A percentile compares a stretch with the other conserved stretches of the same genome.
These are phyloP conservation scores for Coffea canephora DNA, from an alignment of 257 asterid species.

Conservation along the genomic window DNA sequence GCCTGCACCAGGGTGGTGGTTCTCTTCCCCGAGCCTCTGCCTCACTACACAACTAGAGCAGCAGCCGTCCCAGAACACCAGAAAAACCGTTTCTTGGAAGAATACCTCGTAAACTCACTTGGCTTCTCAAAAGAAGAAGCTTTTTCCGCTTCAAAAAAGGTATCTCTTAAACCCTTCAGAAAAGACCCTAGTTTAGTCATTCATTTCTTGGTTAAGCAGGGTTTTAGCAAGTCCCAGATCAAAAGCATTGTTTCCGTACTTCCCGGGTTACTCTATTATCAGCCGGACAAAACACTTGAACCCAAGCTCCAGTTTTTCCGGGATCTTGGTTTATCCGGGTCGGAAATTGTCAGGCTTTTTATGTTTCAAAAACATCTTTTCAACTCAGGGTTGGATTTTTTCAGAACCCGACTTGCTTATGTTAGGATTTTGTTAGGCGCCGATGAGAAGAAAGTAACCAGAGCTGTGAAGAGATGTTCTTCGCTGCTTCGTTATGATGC, in stretches of 20 bases:
- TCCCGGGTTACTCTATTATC: not conserved
- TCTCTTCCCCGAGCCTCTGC: not conserved
- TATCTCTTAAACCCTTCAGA: not conserved
- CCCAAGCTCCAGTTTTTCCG: not conserved
- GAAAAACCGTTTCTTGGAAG: not conserved
- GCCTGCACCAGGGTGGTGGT: not conserved
- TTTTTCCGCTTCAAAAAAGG: not conserved
- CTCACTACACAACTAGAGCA: not conserved
- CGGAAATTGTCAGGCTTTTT: not conserved
- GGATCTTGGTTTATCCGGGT: not conserved
- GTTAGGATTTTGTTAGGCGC: no score
- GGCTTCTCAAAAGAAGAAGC: not conserved
- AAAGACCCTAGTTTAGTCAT: not conserved
- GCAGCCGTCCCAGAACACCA: not conserved
- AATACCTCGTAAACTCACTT: not conserved
- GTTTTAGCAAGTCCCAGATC: not conserved
- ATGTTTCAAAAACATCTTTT: not conserved
- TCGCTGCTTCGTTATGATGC: no score
- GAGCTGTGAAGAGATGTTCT: no score
- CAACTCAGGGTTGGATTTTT: not conserved
- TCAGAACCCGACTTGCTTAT: no score
- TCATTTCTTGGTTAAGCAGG: not conserved
- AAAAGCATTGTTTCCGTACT: not conserved
- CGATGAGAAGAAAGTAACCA: no score
- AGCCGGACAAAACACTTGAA: not conserved